These are phyloP conservation scores for Pseudogymnoascus sp. DNA, from an alignment of 2,329 filamentous ascomycete genomes.

Conservation along the genomic window DNA sequence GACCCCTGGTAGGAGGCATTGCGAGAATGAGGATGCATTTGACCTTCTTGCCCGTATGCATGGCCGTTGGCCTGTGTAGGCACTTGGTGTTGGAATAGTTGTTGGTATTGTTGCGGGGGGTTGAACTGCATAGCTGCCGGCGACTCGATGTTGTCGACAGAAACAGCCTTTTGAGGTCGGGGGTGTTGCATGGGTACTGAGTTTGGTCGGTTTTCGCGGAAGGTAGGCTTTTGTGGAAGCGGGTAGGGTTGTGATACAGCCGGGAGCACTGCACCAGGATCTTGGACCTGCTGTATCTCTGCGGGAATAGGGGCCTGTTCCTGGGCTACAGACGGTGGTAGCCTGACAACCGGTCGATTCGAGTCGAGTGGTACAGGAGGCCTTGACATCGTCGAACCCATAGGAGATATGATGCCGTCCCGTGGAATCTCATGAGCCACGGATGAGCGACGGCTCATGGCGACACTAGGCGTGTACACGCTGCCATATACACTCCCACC, in stretches of 20 bases:
- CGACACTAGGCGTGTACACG: constrained; percentile 75
- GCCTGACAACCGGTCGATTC: constrained; percentile 67
- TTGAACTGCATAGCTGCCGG: constrained; percentile 49
- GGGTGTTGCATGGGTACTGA: constrained; percentile 81
- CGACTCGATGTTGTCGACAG: constrained; percentile 84
- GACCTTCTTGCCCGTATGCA: constrained; percentile 43
- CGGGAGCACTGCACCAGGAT: constrained; percentile 7
- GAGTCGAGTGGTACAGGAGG: constrained; percentile 53
- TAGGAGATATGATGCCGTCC: constrained; percentile 72
- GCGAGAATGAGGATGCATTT: constrained; percentile 51
- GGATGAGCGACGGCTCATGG: constrained; percentile 83
- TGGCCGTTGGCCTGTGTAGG: constrained; percentile 62
- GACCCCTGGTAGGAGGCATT: constrained; percentile 65
- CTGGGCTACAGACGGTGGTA: constrained; percentile 51
- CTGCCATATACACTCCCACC: constrained; percentile 63
- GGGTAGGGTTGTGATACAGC: constrained; percentile 44
- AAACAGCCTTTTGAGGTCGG: constrained; percentile 87
- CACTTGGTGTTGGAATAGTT: constrained; percentile 93
- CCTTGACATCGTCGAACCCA: constrained; percentile 67
- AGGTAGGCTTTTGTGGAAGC: constrained; percentile 49
- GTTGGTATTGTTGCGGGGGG: constrained; percentile 60
- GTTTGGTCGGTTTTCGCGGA: constrained; percentile 47
- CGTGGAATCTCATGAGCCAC: constrained; percentile 58
- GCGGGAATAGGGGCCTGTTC: constrained; percentile 26
- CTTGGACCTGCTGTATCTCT: constrained; percentile 11